A percentile compares a stretch with the other conserved stretches of the same genome.
Conservation (phyloP, 2,329 filamentous ascomycete genomes). For the Neospermospora avenae region DNA sequence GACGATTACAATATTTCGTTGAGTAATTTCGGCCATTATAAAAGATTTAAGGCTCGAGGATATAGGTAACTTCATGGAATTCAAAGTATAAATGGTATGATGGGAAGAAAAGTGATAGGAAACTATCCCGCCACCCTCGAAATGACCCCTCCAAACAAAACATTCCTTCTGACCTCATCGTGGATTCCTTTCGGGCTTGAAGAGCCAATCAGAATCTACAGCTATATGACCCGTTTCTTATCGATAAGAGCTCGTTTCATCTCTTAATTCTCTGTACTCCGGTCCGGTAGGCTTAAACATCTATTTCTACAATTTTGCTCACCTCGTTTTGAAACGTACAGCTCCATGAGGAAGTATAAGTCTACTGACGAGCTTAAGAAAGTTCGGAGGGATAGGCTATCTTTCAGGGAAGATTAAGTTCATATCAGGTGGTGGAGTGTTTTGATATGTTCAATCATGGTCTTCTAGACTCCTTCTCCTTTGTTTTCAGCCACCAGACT, state of each 20-base stretch:
- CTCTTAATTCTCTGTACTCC: too few relatives aligned
- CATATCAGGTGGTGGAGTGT: too few relatives aligned
- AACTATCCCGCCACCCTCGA: neutral
- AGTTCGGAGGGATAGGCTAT: too few relatives aligned
- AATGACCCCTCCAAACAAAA: neutral
- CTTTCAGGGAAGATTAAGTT: too few relatives aligned
- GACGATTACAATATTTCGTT: constrained; percentile 34
- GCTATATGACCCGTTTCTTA: neutral
- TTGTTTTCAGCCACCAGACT: too few relatives aligned
- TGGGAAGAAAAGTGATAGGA: neutral
- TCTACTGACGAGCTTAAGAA: too few relatives aligned
- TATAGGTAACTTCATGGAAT: neutral
- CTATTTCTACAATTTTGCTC: too few relatives aligned
- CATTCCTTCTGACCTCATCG: neutral
- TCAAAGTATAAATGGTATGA: neutral
- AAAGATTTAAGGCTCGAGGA: neutral
- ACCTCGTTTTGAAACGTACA: too few relatives aligned
- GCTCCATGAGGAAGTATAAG: too few relatives aligned
- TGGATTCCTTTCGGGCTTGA: neutral
- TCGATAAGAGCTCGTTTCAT: constrained; percentile 2
- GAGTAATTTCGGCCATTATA: constrained; percentile 17
- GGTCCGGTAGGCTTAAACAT: too few relatives aligned
- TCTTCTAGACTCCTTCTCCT: too few relatives aligned
- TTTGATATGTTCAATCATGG: too few relatives aligned
- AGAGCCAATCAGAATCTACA: neutral